A percentile compares a stretch with the other conserved stretches of the same genome.
Conservation (phyloP, 441 rosid species). For the Melastoma candidum region DNA sequence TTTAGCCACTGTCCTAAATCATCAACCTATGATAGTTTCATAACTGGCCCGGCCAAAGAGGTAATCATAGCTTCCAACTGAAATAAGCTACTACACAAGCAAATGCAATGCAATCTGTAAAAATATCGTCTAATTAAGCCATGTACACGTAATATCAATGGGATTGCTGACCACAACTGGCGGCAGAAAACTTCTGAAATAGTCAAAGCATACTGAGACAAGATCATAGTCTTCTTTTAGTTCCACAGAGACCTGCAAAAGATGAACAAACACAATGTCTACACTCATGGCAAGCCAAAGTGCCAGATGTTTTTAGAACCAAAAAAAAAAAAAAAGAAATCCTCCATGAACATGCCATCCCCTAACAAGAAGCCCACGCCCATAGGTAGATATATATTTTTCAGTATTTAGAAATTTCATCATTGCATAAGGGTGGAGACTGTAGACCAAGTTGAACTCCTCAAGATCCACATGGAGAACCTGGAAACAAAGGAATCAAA, state of each 20-base stretch:
- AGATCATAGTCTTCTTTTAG: conserved; percentile 40
- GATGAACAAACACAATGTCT: conserved; percentile 36
- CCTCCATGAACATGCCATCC: conserved; percentile 25
- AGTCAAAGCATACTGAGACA: conserved; percentile 40
- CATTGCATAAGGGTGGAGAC: conserved; percentile 13
- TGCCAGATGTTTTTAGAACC: conserved; percentile 30
- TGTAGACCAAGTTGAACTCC: conserved; percentile 11
- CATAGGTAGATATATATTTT: background rate
- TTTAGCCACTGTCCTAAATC: too few relatives aligned
- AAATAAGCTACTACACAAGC: conserved; percentile 18
- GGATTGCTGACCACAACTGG: conserved; percentile 40
- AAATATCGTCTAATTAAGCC: conserved; percentile 44
- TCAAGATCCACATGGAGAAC: conserved; percentile 7
- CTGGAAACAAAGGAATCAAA: conserved; percentile 8
- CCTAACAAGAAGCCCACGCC: conserved; percentile 1
- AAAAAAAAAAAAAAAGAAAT: conserved; percentile 28
- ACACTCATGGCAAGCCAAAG: conserved; percentile 39
- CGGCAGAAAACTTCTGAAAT: conserved; percentile 38
- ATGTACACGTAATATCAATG: conserved; percentile 47
- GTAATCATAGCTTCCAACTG: background rate
- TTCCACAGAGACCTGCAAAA: conserved; percentile 64
- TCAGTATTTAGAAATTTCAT: background rate
- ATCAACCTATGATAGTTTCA: too few relatives aligned
- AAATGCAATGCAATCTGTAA: conserved; percentile 32
- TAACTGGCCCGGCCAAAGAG: too few relatives aligned